Evolutionary conservation across 148 eudicot species (phyloP).

Genomic region (Silene uniflora): DNA sequence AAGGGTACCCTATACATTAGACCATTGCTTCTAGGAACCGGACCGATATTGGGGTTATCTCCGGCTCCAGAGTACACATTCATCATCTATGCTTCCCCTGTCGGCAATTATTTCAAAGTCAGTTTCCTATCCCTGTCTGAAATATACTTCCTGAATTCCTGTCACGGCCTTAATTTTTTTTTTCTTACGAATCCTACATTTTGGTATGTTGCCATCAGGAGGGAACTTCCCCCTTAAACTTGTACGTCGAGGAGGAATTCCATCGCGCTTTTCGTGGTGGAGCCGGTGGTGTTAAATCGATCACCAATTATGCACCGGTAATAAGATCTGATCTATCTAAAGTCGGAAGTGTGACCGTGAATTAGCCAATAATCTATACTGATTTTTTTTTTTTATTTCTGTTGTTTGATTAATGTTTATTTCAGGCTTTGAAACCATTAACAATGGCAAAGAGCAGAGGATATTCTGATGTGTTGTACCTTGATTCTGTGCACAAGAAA

Average conservation of each 20-base stretch:
- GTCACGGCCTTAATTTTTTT: not conserved
- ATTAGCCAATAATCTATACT: not conserved
- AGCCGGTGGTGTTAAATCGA: constrained; percentile 74
- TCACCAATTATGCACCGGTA: constrained; percentile 82
- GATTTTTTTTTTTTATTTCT: not conserved
- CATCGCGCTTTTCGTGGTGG: constrained; percentile 82
- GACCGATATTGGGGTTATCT: constrained; percentile 58
- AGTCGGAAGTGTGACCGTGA: not conserved
- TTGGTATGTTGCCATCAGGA: constrained; percentile 34
- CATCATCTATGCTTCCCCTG: constrained; percentile 70
- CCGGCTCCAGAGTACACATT: constrained; percentile 83
- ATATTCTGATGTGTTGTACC: constrained; percentile 82
- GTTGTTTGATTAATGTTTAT: not conserved
- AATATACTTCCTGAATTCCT: too few species aligned
- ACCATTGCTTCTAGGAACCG: constrained; percentile 81
- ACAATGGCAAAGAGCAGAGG: constrained; percentile 57
- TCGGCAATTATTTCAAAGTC: constrained; percentile 78
- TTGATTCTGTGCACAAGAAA: constrained; percentile 59
- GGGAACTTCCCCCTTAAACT: constrained; percentile 57
- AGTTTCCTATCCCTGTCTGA: not conserved
- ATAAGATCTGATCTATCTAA: not conserved
- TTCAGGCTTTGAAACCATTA: constrained; percentile 57
- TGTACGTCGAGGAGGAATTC: constrained; percentile 66
- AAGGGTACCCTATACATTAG: constrained; percentile 82
- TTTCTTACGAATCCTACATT: not conserved